Evolutionary conservation across 495 filamentous ascomycete species (phyloP), one percentile per base, ranked within the genome.

Genomic region (Aspergillus nidulans): DNA sequence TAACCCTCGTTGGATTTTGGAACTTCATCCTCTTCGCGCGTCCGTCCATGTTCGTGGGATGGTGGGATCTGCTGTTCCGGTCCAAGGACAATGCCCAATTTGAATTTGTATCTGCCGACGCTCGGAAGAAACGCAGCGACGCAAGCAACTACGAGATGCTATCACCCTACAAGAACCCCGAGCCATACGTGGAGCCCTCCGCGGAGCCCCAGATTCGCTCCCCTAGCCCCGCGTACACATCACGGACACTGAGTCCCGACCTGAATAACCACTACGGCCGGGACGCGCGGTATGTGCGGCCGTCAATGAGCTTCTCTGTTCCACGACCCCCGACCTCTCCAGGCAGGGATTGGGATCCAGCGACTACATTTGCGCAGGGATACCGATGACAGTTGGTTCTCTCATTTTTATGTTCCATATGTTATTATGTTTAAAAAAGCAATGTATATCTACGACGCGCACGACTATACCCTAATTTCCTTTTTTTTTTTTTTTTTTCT

Each of bases 31-130:
- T 97, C 52, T 85, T 96, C 24, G 86, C 85, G 20, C 88, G 92
- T 25, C 82, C 78, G 57, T 85, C 85, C 20, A 95, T 97, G 83
- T 77, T 96, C 47, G 77, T 77, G 15, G 95, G 88, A 49, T 98
- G 94, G 94, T 55, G 78, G 34, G 85, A 92, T 10, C 64, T 92
- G 38, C 70, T 92, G 34, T 70, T 88, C 62, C 69, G 70, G 19
- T 59, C 70, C 19, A 60, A 64, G 53, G 75, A 80, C 52, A 58
- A 50, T 64, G 80, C 73, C 60, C 43, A 52, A 10, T 52, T 59
- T 46, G 94, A 97, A 62, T 97, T 95, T 60, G 90, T 95, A 57
- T 92, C 88, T 13, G 86, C 86, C 19, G 92, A 97, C 59, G 91
- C 90, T 21, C 81, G 82, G 54, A 69, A 78, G 45, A 72, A 82